Conservation (phyloP, 2,329 filamentous ascomycete genomes). For the Stagonosporopsis vannaccii region DNA sequence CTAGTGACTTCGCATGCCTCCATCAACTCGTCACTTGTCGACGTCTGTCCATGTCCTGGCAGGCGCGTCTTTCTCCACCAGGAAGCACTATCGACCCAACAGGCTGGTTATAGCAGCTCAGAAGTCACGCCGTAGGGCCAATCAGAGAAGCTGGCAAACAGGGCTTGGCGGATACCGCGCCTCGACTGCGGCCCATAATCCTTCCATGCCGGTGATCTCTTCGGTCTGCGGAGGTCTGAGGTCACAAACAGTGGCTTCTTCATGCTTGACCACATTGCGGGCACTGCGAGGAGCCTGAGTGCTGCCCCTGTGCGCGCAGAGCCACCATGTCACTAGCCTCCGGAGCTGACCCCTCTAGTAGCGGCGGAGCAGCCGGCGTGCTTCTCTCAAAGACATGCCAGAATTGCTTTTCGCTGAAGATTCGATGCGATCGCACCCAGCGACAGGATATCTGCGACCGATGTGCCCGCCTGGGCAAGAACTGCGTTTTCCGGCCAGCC, state of each 20-base stretch:
- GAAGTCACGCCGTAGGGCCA: constrained; percentile 11
- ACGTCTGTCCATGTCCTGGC: not conserved
- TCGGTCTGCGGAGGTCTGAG: constrained; percentile 5
- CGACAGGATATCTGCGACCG: constrained; percentile 40
- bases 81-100: constrained; percentile 4
- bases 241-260: constrained; percentile 11
- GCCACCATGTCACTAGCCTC: constrained; percentile 24
- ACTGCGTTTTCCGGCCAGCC: constrained; percentile 48
- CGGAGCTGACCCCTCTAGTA: constrained; percentile 14
- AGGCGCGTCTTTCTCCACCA: constrained; percentile 5
- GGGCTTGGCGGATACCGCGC: constrained; percentile 12
- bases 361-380: constrained; percentile 18
- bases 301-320: constrained; percentile 6
- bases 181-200: constrained; percentile 9
- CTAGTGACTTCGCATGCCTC: not conserved
- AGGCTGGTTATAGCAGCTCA: constrained; percentile 2
- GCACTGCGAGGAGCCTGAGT: constrained; percentile 1
- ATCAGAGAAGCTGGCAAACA: constrained; percentile 10
- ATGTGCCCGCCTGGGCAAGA: constrained; percentile 47
- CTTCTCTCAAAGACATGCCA: constrained; percentile 43
- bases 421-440: constrained; percentile 40
- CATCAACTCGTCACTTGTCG: not conserved
- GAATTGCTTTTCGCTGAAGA: constrained; percentile 44
- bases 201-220: constrained; percentile 5
- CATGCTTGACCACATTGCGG: not conserved